phyloP scores from a whole-genome alignment of 2,329 filamentous ascomycete genomes.

The Epichloe brachyelytri region DNA sequence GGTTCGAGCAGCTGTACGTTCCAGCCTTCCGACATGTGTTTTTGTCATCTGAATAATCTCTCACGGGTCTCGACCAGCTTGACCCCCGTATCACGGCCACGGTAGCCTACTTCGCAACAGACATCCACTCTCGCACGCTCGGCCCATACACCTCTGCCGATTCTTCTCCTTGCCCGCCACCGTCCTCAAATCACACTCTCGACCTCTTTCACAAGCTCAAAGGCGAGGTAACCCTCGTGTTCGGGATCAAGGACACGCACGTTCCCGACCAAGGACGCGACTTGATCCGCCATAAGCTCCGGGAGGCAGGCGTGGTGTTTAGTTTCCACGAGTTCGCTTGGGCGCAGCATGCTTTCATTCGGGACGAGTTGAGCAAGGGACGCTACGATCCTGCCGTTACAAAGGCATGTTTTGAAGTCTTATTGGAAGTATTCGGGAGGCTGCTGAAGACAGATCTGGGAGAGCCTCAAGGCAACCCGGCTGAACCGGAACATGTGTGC shows the following conservation, averaged over 20 bases:
- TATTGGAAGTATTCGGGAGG: constrained; percentile 73
- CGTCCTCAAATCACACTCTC: constrained; percentile 35
- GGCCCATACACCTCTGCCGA: constrained; percentile 44
- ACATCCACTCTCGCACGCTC: constrained; percentile 70
- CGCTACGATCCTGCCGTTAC: constrained; percentile 79
- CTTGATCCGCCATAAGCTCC: constrained; percentile 68
- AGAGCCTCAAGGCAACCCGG: constrained; percentile 43
- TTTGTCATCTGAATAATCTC: neutral
- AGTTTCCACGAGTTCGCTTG: constrained; percentile 85
- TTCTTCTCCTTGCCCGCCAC: constrained; percentile 24
- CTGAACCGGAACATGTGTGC: constrained; percentile 61
- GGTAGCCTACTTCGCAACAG: constrained; percentile 85
- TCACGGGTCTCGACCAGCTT: constrained; percentile 29
- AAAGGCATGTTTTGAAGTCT: constrained; percentile 81
- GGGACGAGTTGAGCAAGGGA: constrained; percentile 88
- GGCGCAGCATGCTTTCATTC: constrained; percentile 90
- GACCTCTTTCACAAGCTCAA: constrained; percentile 52
- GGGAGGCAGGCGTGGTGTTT: constrained; percentile 61
- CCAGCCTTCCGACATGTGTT: neutral
- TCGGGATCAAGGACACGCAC: constrained; percentile 82
- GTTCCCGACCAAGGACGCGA: constrained; percentile 74
- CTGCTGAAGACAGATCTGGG: constrained; percentile 71
- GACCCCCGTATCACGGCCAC: constrained; percentile 65
- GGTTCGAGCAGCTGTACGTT: constrained; percentile 40
- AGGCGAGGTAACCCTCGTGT: constrained; percentile 81